A percentile compares a stretch with the other conserved stretches of the same genome.
Conservation (phyloP, 345 rosid genomes). For the Geranium rotundifolium region DNA sequence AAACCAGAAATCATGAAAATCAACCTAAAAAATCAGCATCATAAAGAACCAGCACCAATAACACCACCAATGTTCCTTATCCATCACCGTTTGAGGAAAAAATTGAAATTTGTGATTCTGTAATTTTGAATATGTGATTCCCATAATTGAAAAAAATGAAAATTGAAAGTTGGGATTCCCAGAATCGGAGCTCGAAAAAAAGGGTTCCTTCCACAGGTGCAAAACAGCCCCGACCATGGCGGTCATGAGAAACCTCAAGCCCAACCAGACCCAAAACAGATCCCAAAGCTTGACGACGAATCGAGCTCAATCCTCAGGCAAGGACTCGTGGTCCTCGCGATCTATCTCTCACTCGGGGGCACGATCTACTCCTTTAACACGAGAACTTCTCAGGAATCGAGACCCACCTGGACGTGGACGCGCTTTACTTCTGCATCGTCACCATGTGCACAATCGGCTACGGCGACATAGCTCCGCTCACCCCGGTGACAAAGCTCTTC, state of each 20-base stretch:
- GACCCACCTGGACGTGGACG: slow-evolving; percentile 72
- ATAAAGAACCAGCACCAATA: too few species aligned
- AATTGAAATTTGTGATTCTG: too few species aligned
- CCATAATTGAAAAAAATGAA: too few species aligned
- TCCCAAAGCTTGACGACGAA: slow-evolving; percentile 21
- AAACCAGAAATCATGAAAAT: too few species aligned
- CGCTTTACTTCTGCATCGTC: slow-evolving; percentile 68
- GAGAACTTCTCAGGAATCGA: slow-evolving; percentile 60
- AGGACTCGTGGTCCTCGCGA: slow-evolving; percentile 36
- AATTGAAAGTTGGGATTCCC: too few species aligned
- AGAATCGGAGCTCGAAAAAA: slow-evolving; percentile 8
- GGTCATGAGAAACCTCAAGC: slow-evolving; percentile 31
- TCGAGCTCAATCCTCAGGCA: slow-evolving; percentile 42
- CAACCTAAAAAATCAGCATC: too few species aligned
- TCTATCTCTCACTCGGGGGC: slow-evolving; percentile 54
- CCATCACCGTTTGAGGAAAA: too few species aligned
- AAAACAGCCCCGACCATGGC: slow-evolving; percentile 85
- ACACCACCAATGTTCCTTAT: too few species aligned
- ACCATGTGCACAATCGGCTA: too few species aligned
- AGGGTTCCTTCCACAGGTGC: slow-evolving; percentile 48
- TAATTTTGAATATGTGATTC: too few species aligned
- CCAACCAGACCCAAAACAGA: slow-evolving; percentile 8
- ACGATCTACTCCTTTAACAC: slow-evolving; percentile 41
- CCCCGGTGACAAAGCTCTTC: slow-evolving; percentile 50
- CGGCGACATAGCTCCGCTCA: slow-evolving; percentile 64